Evolutionary conservation across 2,329 filamentous ascomycete species (phyloP), one percentile per base, ranked within the genome.

Genomic region (Neophaeococcomyces mojaviensis): DNA sequence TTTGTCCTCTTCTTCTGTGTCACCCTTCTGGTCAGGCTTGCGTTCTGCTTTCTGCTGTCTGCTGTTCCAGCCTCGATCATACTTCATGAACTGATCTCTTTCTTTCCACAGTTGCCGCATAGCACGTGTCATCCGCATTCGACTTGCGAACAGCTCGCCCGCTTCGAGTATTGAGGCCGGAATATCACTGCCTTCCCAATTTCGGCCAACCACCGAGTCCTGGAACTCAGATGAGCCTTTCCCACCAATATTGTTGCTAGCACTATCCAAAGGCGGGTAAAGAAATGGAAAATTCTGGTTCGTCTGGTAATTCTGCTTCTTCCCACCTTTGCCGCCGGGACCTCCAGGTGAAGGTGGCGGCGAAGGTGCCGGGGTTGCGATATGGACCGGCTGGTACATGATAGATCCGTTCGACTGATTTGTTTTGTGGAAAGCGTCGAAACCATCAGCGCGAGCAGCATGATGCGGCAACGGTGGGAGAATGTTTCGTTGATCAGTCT

Each of bases 281-380:
- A 98, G 81, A 61, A 98, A 97, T 0, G 92, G 92, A 54, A 98
- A 97, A 61, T 96, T 92, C 58, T 98, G 92, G 60, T 98, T 98
- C 0, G 92, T 98, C 64, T 98, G 92, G 59, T 98, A 98, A 57
- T 97, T 98, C 60, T 98, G 92, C 62, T 98, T 98, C 72, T 98
- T 98, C 1, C 85, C 89, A 43, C 86, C 87, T 64, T 97, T 98
- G 0, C 88, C 88, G 20, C 88, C 79, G 2, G 79, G 77, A 1
- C 78, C 89, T 28, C 84, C 83, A 8, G 92, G 92, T 1, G 90
- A 96, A 1, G 92, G 92, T 0, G 92, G 92, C 19, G 92, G 92
- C 0, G 92, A 98, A 1, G 92, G 92, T 0, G 89, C 90, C 0
- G 92, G 92, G 1, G 92, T 98, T n/a, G 92, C 92, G 57, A 98